These are phyloP conservation scores for Capsella rubella DNA, from an alignment of 441 rosid genomes.

Conservation along the genomic window DNA sequence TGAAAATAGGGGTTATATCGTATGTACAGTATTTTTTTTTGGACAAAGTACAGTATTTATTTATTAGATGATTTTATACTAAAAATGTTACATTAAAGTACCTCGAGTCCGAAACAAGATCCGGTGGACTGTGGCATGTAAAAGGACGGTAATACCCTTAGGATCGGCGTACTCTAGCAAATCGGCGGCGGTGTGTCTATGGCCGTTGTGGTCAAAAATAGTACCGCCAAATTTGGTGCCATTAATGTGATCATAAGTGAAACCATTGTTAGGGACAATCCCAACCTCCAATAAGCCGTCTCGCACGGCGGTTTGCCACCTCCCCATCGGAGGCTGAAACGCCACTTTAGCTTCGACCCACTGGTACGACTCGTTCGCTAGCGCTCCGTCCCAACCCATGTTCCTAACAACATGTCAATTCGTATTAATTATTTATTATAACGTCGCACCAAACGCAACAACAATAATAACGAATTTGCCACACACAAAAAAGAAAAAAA, in stretches of 20 bases:
- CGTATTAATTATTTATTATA: background rate
- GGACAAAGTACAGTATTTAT: too few species aligned
- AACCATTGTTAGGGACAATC: constrained; percentile 76
- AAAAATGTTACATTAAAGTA: background rate
- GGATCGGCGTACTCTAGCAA: constrained; percentile 68
- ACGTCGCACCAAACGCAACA: constrained; percentile 15
- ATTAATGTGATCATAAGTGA: constrained; percentile 81
- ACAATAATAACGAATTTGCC: too few species aligned
- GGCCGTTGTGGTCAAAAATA: constrained; percentile 69
- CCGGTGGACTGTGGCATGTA: constrained; percentile 68
- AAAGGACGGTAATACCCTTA: constrained; percentile 60
- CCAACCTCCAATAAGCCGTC: constrained; percentile 83
- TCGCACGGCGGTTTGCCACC: constrained; percentile 85
- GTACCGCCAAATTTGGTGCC: constrained; percentile 95
- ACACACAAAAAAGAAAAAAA: too few species aligned
- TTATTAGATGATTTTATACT: background rate
- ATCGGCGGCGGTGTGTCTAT: constrained; percentile 86
- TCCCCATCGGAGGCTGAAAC: constrained; percentile 64
- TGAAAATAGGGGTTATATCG: too few species aligned
- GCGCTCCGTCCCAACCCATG: constrained; percentile 70
- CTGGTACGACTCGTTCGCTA: constrained; percentile 75
- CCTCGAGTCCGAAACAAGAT: constrained; percentile 47
- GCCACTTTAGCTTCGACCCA: constrained; percentile 86
- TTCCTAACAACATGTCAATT: constrained; percentile 46
- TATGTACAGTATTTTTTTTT: background rate